Percentiles rank a stretch among this genome's conserved stretches.
phyloP scores from a whole-genome alignment of 2,329 filamentous ascomycete genomes.

The Pseudogymnoascus sp. region DNA sequence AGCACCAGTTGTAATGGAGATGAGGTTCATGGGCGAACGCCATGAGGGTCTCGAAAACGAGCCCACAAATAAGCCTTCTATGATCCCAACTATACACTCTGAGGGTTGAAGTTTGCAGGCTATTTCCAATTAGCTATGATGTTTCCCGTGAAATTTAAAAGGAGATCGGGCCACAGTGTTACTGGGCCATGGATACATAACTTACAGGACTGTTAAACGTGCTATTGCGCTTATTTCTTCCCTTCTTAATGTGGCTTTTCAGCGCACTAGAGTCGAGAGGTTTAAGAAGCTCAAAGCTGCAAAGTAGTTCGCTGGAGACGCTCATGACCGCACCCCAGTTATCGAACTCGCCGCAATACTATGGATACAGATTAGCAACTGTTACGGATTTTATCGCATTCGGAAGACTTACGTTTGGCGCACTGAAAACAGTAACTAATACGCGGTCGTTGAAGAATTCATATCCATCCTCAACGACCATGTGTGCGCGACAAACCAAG shows the following conservation, averaged over 20 bases:
- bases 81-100: slow-evolving; percentile 10
- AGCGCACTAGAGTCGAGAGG: slow-evolving; percentile 91
- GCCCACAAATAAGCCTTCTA: neutral
- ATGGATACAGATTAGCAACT: neutral
- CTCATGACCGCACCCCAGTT: slow-evolving; percentile 99
- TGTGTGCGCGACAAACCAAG: slow-evolving; percentile 91
- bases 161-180: neutral
- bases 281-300: slow-evolving; percentile 95
- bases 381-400: neutral
- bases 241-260: slow-evolving; percentile 99
- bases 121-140: slow-evolving; percentile 3
- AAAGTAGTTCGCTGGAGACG: slow-evolving; percentile 84
- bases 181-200: neutral
- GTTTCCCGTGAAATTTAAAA: neutral
- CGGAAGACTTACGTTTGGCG: slow-evolving; percentile 76
- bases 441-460: slow-evolving; percentile 97
- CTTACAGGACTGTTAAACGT: slow-evolving; percentile 79
- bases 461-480: slow-evolving; percentile 99
- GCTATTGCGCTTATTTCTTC: slow-evolving; percentile 84
- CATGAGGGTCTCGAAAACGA: neutral
- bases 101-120: slow-evolving; percentile 14
- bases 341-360: slow-evolving; percentile 98
- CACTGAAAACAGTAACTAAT: slow-evolving; percentile 93
- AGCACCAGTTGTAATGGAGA: slow-evolving; percentile 2
- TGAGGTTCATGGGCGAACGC: neutral